Conservation (phyloP, 192 early-diverging fungal species). For the Coemansia sp. region DNA sequence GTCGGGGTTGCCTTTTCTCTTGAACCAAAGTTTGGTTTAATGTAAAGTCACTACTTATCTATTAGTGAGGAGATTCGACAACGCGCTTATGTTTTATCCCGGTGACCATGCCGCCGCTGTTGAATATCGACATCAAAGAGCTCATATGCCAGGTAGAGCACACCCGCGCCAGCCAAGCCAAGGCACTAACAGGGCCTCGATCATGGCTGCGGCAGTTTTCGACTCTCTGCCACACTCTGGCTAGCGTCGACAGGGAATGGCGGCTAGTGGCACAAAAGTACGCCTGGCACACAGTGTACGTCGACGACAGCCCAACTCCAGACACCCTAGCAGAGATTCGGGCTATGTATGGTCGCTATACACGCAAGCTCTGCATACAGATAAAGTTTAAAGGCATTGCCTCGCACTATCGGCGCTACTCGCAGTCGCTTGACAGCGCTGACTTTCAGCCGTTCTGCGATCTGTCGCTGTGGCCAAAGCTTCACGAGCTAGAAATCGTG, state of each 20-base stretch:
- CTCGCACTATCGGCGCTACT: constrained; percentile 43
- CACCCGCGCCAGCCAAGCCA: background rate
- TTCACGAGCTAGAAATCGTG: constrained; percentile 36
- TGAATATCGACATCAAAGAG: constrained; percentile 46
- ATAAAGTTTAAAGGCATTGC: constrained; percentile 38
- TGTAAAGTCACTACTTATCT: background rate
- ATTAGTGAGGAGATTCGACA: background rate
- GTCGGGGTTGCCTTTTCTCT: background rate
- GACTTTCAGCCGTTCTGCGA: constrained; percentile 45
- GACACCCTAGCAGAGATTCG: constrained; percentile 10
- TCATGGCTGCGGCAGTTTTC: constrained; percentile 24
- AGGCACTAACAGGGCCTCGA: background rate
- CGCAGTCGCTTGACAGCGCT: constrained; percentile 22
- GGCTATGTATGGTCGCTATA: constrained; percentile 11
- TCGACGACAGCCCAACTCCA: constrained; percentile 14
- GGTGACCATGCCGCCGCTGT: constrained; percentile 5
- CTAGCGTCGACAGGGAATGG: constrained; percentile 40
- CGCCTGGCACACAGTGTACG: constrained; percentile 44
- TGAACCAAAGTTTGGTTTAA: background rate
- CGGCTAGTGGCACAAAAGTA: constrained; percentile 28
- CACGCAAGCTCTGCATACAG: constrained; percentile 33
- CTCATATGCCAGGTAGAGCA: constrained; percentile 35
- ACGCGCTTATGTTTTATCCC: background rate
- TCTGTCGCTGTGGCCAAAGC: constrained; percentile 22
- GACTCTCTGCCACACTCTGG: constrained; percentile 6